These are phyloP conservation scores for Saturnispora sanitii DNA, from an alignment of 805 yeast species.

Conservation along the genomic window DNA sequence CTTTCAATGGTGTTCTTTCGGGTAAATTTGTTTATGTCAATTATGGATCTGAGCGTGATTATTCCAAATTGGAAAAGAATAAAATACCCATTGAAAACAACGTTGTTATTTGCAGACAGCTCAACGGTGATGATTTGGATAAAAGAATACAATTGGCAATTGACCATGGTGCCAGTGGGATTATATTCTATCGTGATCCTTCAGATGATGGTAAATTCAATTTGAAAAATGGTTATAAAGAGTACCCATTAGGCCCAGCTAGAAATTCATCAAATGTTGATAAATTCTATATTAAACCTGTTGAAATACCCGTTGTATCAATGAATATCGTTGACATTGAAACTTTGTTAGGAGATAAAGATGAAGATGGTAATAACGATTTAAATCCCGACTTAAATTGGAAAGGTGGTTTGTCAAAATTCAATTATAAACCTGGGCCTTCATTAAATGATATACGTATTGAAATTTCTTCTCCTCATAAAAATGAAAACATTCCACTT, in stretches of 20 bases:
- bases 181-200: constrained; percentile 47
- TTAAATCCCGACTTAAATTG: constrained; percentile 22
- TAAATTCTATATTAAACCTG: constrained; percentile 46
- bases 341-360: constrained; percentile 32
- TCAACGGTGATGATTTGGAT: constrained; percentile 42
- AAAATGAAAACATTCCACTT: constrained; percentile 33
- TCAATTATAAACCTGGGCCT: constrained; percentile 40
- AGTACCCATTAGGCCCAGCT: constrained; percentile 59
- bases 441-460: constrained; percentile 29
- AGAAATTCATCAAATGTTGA: constrained; percentile 52
- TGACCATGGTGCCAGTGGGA: constrained; percentile 51
- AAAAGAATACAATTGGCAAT: constrained; percentile 55
- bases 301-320: constrained; percentile 45
- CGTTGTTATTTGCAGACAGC: constrained; percentile 45
- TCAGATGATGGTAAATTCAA: constrained; percentile 52
- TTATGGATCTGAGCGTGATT: constrained; percentile 51
- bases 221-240: constrained; percentile 41
- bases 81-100: constrained; percentile 41
- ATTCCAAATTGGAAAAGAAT: constrained; percentile 29
- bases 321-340: constrained; percentile 34
- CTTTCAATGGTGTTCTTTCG: constrained; percentile 41
- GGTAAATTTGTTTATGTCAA: constrained; percentile 54
- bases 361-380: constrained; percentile 25
- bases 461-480: constrained; percentile 34
- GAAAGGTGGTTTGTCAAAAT: constrained; percentile 31